Conservation (phyloP, 441 rosid genomes). For the Erodium texanum region DNA sequence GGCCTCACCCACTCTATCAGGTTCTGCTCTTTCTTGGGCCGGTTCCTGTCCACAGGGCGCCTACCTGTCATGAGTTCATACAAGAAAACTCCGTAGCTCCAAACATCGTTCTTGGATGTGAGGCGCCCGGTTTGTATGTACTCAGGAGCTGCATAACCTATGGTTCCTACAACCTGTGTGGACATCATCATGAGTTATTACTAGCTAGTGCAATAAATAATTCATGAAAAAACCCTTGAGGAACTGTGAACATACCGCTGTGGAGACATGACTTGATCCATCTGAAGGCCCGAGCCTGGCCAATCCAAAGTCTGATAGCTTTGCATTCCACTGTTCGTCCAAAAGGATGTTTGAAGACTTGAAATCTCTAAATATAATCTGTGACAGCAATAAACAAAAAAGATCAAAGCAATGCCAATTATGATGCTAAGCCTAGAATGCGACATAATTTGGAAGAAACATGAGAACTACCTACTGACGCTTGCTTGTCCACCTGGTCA, state of each 20-base stretch:
- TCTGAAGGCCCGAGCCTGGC: conserved; percentile 86
- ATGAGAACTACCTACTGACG: no score
- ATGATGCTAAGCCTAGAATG: no score
- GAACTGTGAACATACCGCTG: conserved; percentile 41
- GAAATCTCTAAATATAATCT: conserved; percentile 88
- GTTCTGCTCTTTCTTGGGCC: conserved; percentile 71
- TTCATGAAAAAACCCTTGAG: no score
- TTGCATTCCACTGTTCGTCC: conserved; percentile 82
- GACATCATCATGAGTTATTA: not conserved
- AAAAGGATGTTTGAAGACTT: conserved; percentile 84
- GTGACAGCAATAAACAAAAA: conserved; percentile 10
- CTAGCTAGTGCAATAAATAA: no score
- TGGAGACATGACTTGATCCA: conserved; percentile 85
- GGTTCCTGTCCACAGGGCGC: conserved; percentile 68
- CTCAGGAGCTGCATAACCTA: conserved; percentile 93
- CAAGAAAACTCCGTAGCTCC: conserved; percentile 91
- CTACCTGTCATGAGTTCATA: conserved; percentile 87
- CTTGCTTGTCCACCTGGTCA: no score
- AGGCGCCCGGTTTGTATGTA: conserved; percentile 82
- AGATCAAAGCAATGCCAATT: conserved; percentile 3
- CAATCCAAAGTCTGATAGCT: conserved; percentile 87
- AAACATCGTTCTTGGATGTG: conserved; percentile 73
- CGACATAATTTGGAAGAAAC: no score
- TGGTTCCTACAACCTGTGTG: conserved; percentile 77
- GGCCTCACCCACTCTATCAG: conserved; percentile 87